Conservation (phyloP, 768 basidiomycete genomes). For the Amanita jacksonii region DNA sequence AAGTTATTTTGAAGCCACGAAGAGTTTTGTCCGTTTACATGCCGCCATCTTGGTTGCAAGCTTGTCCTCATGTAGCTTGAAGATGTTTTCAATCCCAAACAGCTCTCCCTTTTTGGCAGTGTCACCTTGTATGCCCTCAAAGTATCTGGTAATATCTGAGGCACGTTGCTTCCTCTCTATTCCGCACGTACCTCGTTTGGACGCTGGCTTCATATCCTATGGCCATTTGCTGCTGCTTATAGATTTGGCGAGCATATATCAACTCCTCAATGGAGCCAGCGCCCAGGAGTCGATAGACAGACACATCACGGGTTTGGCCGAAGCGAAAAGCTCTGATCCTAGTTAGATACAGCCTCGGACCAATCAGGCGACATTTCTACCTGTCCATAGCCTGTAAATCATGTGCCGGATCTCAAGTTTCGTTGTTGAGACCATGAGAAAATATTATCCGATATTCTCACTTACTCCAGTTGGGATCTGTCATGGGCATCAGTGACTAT, state of each 20-base stretch:
- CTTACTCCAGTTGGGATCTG: slow-evolving; percentile 95
- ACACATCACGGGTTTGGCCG: slow-evolving; percentile 80
- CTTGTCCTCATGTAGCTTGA: slow-evolving; percentile 61
- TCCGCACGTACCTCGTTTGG: slow-evolving; percentile 53
- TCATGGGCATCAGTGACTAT: neutral
- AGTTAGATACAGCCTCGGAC: neutral
- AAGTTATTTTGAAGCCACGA: neutral
- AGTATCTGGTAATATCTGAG: slow-evolving; percentile 40
- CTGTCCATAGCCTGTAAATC: slow-evolving; percentile 90
- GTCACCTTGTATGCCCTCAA: slow-evolving; percentile 77
- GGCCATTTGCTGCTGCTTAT: slow-evolving; percentile 92
- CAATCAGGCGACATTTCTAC: slow-evolving; percentile 12
- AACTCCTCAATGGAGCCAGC: slow-evolving; percentile 85
- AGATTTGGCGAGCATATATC: slow-evolving; percentile 83
- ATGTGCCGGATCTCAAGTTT: slow-evolving; percentile 82
- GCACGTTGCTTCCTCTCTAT: neutral
- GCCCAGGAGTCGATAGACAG: slow-evolving; percentile 74
- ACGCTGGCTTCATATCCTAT: slow-evolving; percentile 79
- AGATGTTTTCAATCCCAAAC: slow-evolving; percentile 82
- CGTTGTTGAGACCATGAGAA: slow-evolving; percentile 1
- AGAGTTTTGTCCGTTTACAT: slow-evolving; percentile 15
- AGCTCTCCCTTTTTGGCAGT: slow-evolving; percentile 68
- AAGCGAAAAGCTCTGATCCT: slow-evolving; percentile 62
- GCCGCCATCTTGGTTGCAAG: slow-evolving; percentile 70
- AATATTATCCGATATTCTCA: slow-evolving; percentile 5